Evolutionary conservation across 345 rosid genomes (phyloP), one percentile per base, ranked within the genome.

Genomic region (Acer campestre): DNA sequence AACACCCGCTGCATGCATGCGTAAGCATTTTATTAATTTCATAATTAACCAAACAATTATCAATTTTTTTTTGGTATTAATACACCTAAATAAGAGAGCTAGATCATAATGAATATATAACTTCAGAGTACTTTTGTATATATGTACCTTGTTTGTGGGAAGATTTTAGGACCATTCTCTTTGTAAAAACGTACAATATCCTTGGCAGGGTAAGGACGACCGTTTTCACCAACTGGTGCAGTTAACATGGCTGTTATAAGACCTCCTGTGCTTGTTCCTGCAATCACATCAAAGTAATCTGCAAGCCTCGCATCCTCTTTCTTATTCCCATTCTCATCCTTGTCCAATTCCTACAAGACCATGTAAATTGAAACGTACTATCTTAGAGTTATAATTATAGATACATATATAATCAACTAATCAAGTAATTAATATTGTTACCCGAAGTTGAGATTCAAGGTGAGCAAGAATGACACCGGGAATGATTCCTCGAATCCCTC

Each of bases 391-490:
- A 9, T 29, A 29, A 31, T 31, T 31, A 31, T 31, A 4, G 3
- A 31, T 31, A 2, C 55, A 49, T 10, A 44, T 42, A 44, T 7
- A 42, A 42, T n/a, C n/a, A n/a, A n/a, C n/a, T n/a, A n/a, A n/a
- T 49, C 1, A 17, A 53, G 58, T 53, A 53, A 16, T n/a, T 3
- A 51, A 0, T 42, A 9, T 42, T 8, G 14, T 51, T 73, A 92
- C 98, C 98, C 90, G 96, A 81, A 93, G 93, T 66, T 93, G 84
- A 61, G 91, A 86, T 78, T 93, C 94, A n/a, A 93, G 93, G 67
- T 67, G 81, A 59, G 80, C 84, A 27, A 93, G 92, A 71, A 91
- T 78, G 5, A 91, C 94, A 23, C 89, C 94, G 1, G 94, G 82
- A 68, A 93, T 89, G 77, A 89, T 84, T 74, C 94, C 96, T 79